Conservation (phyloP, 2,329 filamentous ascomycete genomes). For the Colletotrichum navitas region DNA sequence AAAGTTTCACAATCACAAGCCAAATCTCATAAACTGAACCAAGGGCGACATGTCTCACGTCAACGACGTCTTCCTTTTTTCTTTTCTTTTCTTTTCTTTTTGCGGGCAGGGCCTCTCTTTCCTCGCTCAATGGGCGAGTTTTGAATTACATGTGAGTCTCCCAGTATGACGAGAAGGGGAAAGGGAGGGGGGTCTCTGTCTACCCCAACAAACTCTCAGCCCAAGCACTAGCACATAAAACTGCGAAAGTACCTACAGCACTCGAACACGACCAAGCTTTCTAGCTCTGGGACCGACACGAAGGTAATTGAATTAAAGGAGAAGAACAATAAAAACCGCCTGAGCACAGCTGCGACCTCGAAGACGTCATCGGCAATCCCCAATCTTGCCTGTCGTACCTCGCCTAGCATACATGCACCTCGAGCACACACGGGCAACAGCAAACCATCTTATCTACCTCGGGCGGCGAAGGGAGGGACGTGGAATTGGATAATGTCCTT, state of each 20-base stretch:
- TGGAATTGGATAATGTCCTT: background rate
- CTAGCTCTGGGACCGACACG: slow-evolving; percentile 9
- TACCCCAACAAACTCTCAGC: slow-evolving; percentile 28
- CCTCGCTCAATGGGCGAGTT: background rate
- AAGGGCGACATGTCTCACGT: slow-evolving; percentile 7
- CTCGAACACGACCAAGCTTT: background rate
- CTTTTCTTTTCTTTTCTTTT: background rate
- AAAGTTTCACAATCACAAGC: slow-evolving; percentile 12
- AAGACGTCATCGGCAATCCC: slow-evolving; percentile 30
- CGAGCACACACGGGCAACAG: slow-evolving; percentile 15
- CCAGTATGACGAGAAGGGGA: background rate
- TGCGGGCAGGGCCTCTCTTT: background rate
- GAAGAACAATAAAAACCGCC: slow-evolving; percentile 9
- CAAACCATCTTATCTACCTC: background rate
- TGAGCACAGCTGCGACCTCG: slow-evolving; percentile 13
- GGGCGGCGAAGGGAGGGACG: slow-evolving; percentile 32
- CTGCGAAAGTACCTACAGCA: background rate
- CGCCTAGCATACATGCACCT: background rate
- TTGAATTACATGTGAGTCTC: slow-evolving; percentile 18
- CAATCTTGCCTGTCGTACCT: slow-evolving; percentile 18
- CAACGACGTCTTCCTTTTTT: background rate
- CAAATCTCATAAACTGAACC: background rate
- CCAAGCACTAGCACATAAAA: background rate
- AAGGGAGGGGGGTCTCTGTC: no score
- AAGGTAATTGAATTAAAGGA: background rate